Evolutionary conservation across 2,329 filamentous ascomycete species (phyloP), one percentile per base, ranked within the genome.

Genomic region (Tetracladium maxilliforme): DNA sequence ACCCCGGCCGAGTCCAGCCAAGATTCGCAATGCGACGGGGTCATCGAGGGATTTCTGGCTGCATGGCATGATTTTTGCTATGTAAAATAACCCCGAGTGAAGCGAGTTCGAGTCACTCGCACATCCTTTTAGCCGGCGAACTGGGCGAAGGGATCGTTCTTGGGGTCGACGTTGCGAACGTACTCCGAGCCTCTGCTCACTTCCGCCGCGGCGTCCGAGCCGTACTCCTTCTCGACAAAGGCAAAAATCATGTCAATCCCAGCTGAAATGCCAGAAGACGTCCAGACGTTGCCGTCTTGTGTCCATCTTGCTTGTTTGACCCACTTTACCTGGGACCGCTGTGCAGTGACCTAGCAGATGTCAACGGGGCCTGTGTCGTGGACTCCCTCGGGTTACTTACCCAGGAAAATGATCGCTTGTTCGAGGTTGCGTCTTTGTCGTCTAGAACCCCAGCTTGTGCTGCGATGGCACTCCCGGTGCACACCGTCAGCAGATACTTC

Each of bases 181-280:
- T 76, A 75, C 47, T 78, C 73, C 30, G 67, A 58, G 16, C 36
- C 41, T 25, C 58, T 47, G 3, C 65, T 63, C 15, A 72, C 43
- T 1, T 37, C 37, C 14, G 47, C 41, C 3, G 69, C 67, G 10
- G 53, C 42, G 3, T 58, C 56, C 21, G 59, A 51, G 1, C 70
- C 69, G 43, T 60, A 75, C 4, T 64, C 45, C 16, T 55, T 46
- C 18, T 40, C 54, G 11, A 75, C 52, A 45, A 64, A 75, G 2
- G 64, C 69, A 40, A 70, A 54, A 21, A 57, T 64, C 31, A 64
- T 49, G 49, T 77, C 71, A 22, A 72, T 73, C 0, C 71, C 64
- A 3, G 64, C 61, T 26, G 51, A 54, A 8, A 69, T 54, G 1
- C 64, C 63, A 1, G 56, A 59, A 8, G 56, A 58, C 2, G 57